A percentile compares a stretch with the other conserved stretches of the same genome.
Evolutionary conservation across 768 basidiomycete species (phyloP).

Genomic region (Lentinula edodes): DNA sequence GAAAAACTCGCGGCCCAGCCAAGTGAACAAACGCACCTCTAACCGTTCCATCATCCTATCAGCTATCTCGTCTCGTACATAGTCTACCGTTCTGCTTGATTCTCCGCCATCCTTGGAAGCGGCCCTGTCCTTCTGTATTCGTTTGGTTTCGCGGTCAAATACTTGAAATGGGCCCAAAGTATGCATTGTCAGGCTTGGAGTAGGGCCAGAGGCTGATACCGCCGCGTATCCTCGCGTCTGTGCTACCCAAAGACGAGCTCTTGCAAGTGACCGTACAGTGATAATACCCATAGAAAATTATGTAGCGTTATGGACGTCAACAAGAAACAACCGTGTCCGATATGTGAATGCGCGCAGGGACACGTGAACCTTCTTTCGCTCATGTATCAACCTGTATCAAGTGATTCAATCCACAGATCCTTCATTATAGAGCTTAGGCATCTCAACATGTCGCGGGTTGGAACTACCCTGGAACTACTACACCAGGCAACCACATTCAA

Average conservation of each 20-base stretch:
- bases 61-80: slow-evolving; percentile 86
- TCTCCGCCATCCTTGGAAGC: slow-evolving; percentile 50
- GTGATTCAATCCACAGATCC: too few relatives aligned
- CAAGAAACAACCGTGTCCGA: too few relatives aligned
- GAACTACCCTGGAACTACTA: too few relatives aligned
- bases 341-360: too few relatives aligned
- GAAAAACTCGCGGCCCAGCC: neutral
- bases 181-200: slow-evolving; percentile 28
- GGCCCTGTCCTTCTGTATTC: slow-evolving; percentile 71
- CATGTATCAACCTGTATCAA: too few relatives aligned
- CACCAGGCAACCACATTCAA: too few relatives aligned
- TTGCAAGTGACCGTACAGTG: neutral
- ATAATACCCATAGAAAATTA: neutral
- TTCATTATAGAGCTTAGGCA: too few relatives aligned
- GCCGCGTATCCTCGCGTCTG: slow-evolving; percentile 42
- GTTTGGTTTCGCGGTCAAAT: slow-evolving; percentile 82
- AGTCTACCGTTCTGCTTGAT: slow-evolving; percentile 79
- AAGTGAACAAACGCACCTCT: slow-evolving; percentile 43
- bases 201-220: slow-evolving; percentile 35
- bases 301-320: neutral
- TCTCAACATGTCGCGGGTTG: too few relatives aligned
- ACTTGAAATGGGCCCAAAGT: slow-evolving; percentile 69
- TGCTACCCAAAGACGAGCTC: neutral
- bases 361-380: too few relatives aligned
- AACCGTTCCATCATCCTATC: slow-evolving; percentile 89